Evolutionary conservation across 2,329 filamentous ascomycete genomes (phyloP).

Genomic region (Aspergillus nomiae): DNA sequence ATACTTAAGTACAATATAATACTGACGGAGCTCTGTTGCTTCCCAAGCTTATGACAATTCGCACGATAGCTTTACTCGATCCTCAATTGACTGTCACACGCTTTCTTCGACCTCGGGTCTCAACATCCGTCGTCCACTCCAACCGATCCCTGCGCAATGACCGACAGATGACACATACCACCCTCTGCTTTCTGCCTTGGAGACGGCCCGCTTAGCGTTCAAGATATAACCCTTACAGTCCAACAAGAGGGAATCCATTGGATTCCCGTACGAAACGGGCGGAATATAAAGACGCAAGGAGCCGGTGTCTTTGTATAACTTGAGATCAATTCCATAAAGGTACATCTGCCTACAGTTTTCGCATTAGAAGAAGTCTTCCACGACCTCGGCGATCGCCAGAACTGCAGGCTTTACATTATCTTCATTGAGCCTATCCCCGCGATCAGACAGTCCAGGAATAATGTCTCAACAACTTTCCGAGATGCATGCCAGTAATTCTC

Average conservation of each 20-base stretch:
- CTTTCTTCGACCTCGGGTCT: neutral
- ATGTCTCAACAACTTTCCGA: slow-evolving; percentile 32
- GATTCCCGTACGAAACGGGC: neutral
- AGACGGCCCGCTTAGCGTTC: slow-evolving; percentile 1
- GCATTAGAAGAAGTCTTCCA: neutral
- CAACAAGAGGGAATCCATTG: neutral
- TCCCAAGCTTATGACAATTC: neutral
- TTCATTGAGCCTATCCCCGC: slow-evolving; percentile 18
- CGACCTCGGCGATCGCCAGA: neutral
- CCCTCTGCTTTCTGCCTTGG: neutral
- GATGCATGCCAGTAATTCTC: slow-evolving; percentile 31
- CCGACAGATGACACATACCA: slow-evolving; percentile 16
- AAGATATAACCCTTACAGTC: neutral
- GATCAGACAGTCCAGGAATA: slow-evolving; percentile 24
- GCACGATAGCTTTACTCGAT: neutral
- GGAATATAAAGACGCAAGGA: neutral
- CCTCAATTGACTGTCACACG: neutral
- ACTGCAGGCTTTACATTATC: neutral
- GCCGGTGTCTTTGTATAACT: neutral
- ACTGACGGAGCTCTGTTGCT: neutral
- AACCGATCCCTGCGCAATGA: slow-evolving; percentile 16
- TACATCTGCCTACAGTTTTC: neutral
- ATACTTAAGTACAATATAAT: neutral
- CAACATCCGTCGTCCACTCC: neutral
- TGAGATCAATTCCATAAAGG: neutral